Evolutionary conservation across 2,329 filamentous ascomycete species (phyloP).

Genomic region (Monosporascus sp.): DNA sequence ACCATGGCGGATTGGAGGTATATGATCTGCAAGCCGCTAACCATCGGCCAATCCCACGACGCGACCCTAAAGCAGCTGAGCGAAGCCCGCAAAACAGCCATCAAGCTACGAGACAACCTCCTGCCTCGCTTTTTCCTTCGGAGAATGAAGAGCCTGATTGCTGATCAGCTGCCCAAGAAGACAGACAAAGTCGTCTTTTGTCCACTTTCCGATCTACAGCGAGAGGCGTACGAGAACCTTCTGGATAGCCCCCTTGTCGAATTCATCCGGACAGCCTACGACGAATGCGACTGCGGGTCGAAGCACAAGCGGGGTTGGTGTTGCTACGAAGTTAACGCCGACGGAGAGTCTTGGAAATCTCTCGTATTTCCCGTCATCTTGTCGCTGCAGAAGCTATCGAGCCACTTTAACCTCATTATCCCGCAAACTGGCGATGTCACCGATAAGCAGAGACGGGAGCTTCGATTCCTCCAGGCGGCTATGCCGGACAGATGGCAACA

Average conservation of each 20-base stretch:
- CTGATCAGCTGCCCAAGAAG: conserved; percentile 90
- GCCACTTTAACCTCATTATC: conserved; percentile 85
- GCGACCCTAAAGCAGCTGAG: conserved; percentile 80
- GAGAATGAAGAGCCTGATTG: conserved; percentile 88
- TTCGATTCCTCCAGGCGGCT: conserved; percentile 68
- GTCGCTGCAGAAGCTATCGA: conserved; percentile 80
- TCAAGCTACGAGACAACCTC: conserved; percentile 79
- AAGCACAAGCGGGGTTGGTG: conserved; percentile 76
- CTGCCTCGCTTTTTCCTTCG: conserved; percentile 87
- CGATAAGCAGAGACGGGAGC: conserved; percentile 74
- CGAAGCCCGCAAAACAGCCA: conserved; percentile 73
- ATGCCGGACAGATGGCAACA: conserved; percentile 71
- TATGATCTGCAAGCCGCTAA: conserved; percentile 73
- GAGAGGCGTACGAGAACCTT: conserved; percentile 76
- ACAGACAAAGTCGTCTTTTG: conserved; percentile 94
- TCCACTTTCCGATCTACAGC: conserved; percentile 76
- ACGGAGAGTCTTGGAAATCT: conserved; percentile 64
- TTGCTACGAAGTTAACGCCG: conserved; percentile 57
- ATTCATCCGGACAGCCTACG: conserved; percentile 62
- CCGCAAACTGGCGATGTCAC: conserved; percentile 58
- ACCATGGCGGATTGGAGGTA: conserved; percentile 69
- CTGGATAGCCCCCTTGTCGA: conserved; percentile 67
- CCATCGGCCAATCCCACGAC: conserved; percentile 86
- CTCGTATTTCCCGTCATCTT: conserved; percentile 82
- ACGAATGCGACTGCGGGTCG: conserved; percentile 66